Conservation (phyloP, 306 rosid genomes). For the Castanospermum australe region DNA sequence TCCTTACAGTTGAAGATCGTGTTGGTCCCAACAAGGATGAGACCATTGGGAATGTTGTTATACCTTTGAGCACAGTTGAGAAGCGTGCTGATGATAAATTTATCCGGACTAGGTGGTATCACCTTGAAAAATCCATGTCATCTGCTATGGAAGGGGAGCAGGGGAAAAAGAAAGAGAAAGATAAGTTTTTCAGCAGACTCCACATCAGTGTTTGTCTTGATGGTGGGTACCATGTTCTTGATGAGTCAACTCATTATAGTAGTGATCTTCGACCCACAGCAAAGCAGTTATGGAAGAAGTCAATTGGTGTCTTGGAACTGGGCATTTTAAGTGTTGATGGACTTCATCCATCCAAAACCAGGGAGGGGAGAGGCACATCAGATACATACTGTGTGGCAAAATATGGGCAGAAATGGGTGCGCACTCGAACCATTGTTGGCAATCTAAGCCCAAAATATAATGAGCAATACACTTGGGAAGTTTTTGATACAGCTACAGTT, state of each 20-base stretch:
- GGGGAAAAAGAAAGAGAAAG: conserved; percentile 45
- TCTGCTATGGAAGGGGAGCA: conserved; percentile 64
- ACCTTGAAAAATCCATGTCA: conserved; percentile 60
- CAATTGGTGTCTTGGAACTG: conserved; percentile 82
- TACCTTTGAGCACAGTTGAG: conserved; percentile 50
- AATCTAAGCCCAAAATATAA: conserved; percentile 69
- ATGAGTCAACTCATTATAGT: conserved; percentile 85
- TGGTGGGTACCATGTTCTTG: conserved; percentile 96
- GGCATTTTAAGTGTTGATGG: conserved; percentile 73
- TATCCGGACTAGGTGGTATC: conserved; percentile 56
- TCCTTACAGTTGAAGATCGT: conserved; percentile 71
- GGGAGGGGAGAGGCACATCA: conserved; percentile 65
- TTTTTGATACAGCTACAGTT: conserved; percentile 81
- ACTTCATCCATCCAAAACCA: conserved; percentile 66
- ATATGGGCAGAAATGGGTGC: conserved; percentile 91
- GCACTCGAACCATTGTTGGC: conserved; percentile 76
- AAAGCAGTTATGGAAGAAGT: conserved; percentile 70
- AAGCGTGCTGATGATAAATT: conserved; percentile 66
- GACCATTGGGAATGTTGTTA: conserved; percentile 56
- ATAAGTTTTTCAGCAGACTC: conserved; percentile 68
- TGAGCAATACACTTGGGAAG: conserved; percentile 99
- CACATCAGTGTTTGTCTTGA: conserved; percentile 68
- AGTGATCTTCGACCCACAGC: conserved; percentile 84
- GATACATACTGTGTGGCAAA: conserved; percentile 92
- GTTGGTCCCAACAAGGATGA: conserved; percentile 75